Base-by-base conservation (phyloP, 2,329 filamentous ascomycete species). In the Berkeleyomyces basicola region DNA sequence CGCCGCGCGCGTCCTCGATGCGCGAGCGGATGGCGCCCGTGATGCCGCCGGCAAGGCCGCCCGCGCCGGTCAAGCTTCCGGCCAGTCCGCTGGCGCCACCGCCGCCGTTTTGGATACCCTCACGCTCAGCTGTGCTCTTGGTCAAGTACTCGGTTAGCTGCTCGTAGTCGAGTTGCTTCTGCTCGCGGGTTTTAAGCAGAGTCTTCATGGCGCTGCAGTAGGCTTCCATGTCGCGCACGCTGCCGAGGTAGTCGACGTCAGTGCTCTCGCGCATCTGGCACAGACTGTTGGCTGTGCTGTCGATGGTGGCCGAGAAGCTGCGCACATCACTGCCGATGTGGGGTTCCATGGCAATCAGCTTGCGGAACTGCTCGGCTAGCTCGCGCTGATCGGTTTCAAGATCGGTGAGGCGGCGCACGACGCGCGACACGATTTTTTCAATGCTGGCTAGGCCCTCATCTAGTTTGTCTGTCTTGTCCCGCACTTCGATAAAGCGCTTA, bases 121-220 rank as follows among this genome's bases (percentile, higher is more conserved):
- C 93, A 58, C 91, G 86, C 73, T 99, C 93, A 3, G 84, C 77
- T 2, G 89, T 90, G 0, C 89, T 90, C 72, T 95, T 96, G 75
- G 88, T 88, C 61, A 96, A 87, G 73, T 97, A 97, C 71, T 97
- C 92, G 37, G 90, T 95, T 42, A 99, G 80, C 67, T 90, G 91
- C 75, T 99, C 93, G 70, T 92, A 96, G 75, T 99, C 93, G 64
- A 99, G 86, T 72, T 99, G 93, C 72, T 99, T 99, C 76, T 95
- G 90, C 76, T 99, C 93, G 43, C 93, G 86, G 1, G 89, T 89
- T 73, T 95, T 95, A 66, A 99, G 83, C 4, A 99, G 84, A 33
- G 83, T 80, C 73, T 95, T 95, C 57, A 97, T 78, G 0, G 90
- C 87, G n/a, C 82, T 76, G 67, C 90, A 92, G 74, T 97, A 99